phyloP scores from a whole-genome alignment of 129 eudicot species.

The Ambrosia trifida region DNA sequence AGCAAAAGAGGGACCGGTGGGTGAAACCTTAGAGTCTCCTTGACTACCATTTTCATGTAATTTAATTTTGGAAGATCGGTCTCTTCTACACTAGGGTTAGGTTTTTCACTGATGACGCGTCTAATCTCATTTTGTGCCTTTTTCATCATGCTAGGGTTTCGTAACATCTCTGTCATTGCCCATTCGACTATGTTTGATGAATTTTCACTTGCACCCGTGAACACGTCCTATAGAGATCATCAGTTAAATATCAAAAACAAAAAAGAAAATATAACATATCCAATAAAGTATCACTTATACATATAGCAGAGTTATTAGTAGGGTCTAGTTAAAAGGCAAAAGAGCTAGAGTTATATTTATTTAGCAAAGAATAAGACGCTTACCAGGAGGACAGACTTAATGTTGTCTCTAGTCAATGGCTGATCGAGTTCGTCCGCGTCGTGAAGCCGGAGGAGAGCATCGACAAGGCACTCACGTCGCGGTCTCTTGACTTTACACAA shows the following conservation, averaged over 20 bases:
- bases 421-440: conserved; percentile 1
- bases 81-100: conserved; percentile 23
- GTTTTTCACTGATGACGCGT: conserved; percentile 9
- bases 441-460: conserved; percentile 19
- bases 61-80: conserved; percentile 29
- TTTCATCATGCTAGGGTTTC: conserved; percentile 30
- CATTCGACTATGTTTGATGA: conserved; percentile 10
- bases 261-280: background rate
- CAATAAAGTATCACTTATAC: background rate
- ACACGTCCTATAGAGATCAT: background rate
- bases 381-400: conserved; percentile 24
- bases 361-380: background rate
- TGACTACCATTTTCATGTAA: conserved; percentile 35
- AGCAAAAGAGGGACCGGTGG: conserved; percentile 35
- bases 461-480: conserved; percentile 20
- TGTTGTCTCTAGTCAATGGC: conserved; percentile 22
- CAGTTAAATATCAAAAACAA: background rate
- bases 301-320: background rate
- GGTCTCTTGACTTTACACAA: conserved; percentile 8
- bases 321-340: background rate
- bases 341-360: background rate
- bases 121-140: conserved; percentile 40
- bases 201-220: conserved; percentile 1
- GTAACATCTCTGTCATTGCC: conserved; percentile 3
- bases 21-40: conserved; percentile 43